Evolutionary conservation across 106 monocot genomes (phyloP), one percentile per base, ranked within the genome.

Genomic region (Narthecium ossifragum): DNA sequence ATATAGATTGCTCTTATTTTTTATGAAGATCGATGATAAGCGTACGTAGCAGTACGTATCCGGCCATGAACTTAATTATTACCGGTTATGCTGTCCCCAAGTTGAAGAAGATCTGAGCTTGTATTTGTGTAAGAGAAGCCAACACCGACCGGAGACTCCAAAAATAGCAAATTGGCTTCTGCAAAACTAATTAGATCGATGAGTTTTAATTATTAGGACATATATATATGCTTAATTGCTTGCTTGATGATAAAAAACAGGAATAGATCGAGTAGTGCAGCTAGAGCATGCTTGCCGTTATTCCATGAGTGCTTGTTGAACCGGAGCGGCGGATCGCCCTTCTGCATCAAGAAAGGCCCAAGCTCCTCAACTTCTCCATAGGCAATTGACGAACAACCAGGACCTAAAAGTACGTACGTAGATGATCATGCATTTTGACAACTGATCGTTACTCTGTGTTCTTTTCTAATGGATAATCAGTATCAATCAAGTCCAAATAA

Each of bases 101-200:
- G 60, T 28, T 75, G 38, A 0, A 15, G 59, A 23, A 83, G 28
- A 54, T 88, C 88, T 34, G 76, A 72, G 67, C 79, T 88, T 26
- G 83, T 88, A 40, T 88, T 88, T 24, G 88, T 76, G 59, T 83
- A 88, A 7, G 88, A 88, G 60, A 79, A 88, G 13, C 88, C 88
- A 2, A 88, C 88, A 36, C 88, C 88, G 43, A 88, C 75, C 46
- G 88, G 88, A 13, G 88, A 76, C 60, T 88, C 88, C 39, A 88
- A 30, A 46, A 88, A 88, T 21, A 80, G 22, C 51, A 80, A 36
- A 59, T 80, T 80, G 15, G 74, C 80, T 41, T 80, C 80, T 80
- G 70, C 29, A 60, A 56, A 28, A 37, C 20, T 6, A 22, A 22
- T 46, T 24, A 55, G 34, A 34, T 17, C 48, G 20, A 7, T 18